phyloP scores from a whole-genome alignment of 257 asterid species.

The Salvia splendens region DNA sequence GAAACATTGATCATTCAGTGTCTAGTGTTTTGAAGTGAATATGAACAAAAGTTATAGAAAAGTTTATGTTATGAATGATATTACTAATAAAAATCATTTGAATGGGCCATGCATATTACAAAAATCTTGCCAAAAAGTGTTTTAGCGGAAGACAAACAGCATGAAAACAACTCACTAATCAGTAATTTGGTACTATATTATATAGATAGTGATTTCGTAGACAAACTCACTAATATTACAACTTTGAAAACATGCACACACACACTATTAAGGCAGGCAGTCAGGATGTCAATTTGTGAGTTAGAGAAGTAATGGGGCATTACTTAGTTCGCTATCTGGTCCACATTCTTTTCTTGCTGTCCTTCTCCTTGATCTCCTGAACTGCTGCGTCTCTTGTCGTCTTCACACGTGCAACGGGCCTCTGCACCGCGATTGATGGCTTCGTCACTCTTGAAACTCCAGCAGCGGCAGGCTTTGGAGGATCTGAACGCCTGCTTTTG shows the following conservation, averaged over 20 bases:
- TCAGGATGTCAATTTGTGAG: background rate
- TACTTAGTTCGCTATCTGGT: slow-evolving; percentile 46
- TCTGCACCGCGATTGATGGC: slow-evolving; percentile 46
- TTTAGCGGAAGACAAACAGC: too few relatives aligned
- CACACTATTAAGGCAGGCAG: background rate
- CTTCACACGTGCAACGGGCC: slow-evolving; percentile 51
- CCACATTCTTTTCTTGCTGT: slow-evolving; percentile 86
- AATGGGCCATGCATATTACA: too few relatives aligned
- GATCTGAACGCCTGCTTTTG: slow-evolving; percentile 67
- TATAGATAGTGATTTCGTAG: too few relatives aligned
- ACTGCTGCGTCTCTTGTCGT: slow-evolving; percentile 61
- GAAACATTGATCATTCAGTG: too few relatives aligned
- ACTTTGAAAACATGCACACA: background rate
- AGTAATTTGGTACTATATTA: too few relatives aligned
- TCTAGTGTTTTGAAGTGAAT: too few relatives aligned
- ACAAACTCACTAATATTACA: background rate
- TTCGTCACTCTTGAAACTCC: slow-evolving; percentile 52
- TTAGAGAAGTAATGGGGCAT: background rate
- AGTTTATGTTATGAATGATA: too few relatives aligned
- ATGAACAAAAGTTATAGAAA: too few relatives aligned
- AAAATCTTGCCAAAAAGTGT: too few relatives aligned
- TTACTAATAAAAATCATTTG: too few relatives aligned
- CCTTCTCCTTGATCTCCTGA: slow-evolving; percentile 71
- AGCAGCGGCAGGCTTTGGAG: slow-evolving; percentile 47
- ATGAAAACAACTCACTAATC: too few relatives aligned